Conservation (phyloP, 768 basidiomycete species). For the Lactarius evosmus region DNA sequence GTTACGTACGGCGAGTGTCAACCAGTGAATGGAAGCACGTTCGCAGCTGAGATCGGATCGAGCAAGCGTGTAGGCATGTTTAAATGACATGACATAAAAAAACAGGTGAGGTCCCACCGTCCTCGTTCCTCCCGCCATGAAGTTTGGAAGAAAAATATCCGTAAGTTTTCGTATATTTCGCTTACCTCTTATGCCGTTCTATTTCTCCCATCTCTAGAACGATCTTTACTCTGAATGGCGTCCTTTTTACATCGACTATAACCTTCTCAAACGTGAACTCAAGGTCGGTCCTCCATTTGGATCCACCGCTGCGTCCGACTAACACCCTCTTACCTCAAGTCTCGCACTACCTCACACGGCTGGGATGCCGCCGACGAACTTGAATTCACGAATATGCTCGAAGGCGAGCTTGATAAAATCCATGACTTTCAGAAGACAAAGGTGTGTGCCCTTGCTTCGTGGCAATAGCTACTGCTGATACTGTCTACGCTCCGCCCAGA, state of each 20-base stretch:
- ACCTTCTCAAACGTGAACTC: slow-evolving; percentile 82
- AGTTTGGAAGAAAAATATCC: slow-evolving; percentile 77
- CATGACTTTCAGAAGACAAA: slow-evolving; percentile 91
- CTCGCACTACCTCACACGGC: slow-evolving; percentile 48
- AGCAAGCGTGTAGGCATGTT: no score
- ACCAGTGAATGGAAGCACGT: slow-evolving; percentile 19
- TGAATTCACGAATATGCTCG: slow-evolving; percentile 75
- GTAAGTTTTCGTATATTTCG: slow-evolving; percentile 38
- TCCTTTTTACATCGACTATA: slow-evolving; percentile 88
- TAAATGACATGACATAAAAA: slow-evolving; percentile 12
- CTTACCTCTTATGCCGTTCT: slow-evolving; percentile 13
- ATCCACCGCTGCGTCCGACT: background rate
- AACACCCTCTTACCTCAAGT: slow-evolving; percentile 32
- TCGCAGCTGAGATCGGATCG: slow-evolving; percentile 8
- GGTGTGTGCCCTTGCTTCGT: slow-evolving; percentile 40
- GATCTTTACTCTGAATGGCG: slow-evolving; percentile 90
- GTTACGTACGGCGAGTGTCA: background rate
- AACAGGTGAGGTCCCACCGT: background rate
- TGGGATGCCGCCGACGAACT: slow-evolving; percentile 83
- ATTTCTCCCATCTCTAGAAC: slow-evolving; percentile 44
- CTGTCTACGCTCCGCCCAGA: slow-evolving; percentile 41
- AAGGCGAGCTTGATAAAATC: slow-evolving; percentile 88
- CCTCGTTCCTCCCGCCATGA: slow-evolving; percentile 46
- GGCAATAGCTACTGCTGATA: background rate
- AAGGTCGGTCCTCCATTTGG: slow-evolving; percentile 50